These are phyloP conservation scores for Hydrangea macrophylla DNA, from an alignment of 148 eudicot species.

Conservation along the genomic window DNA sequence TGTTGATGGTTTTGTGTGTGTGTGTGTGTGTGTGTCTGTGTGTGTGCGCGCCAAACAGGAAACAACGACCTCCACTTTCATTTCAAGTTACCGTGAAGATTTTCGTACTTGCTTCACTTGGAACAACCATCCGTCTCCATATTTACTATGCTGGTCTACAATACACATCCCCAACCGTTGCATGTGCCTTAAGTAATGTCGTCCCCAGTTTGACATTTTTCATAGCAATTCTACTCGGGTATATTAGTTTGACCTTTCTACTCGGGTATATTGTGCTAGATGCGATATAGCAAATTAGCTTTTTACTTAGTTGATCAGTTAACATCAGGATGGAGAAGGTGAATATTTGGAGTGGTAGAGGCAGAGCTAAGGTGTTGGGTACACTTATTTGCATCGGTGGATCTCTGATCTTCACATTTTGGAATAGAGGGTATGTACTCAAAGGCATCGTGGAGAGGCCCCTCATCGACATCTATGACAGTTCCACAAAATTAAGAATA, in stretches of 20 bases:
- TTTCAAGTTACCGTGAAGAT: conserved; percentile 10
- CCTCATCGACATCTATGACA: conserved; percentile 2
- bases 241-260: background rate
- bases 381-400: conserved; percentile 15
- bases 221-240: conserved; percentile 20
- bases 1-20: too few relatives aligned
- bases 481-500: background rate
- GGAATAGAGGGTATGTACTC: conserved; percentile 20
- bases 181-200: conserved; percentile 17
- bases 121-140: conserved; percentile 18
- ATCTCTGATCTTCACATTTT: conserved; percentile 17
- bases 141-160: conserved; percentile 10
- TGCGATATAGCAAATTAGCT: too few relatives aligned
- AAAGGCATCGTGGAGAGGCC: conserved; percentile 12
- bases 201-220: conserved; percentile 14
- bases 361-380: conserved; percentile 16
- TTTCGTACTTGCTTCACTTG: conserved; percentile 9
- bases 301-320: too few relatives aligned
- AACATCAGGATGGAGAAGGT: conserved; percentile 22
- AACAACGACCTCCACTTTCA: conserved; percentile 10
- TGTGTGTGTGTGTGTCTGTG: background rate
- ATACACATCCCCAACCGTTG: conserved; percentile 20
- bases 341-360: background rate
- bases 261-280: too few relatives aligned
- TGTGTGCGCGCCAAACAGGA: conserved; percentile 7